Percentiles rank a stretch among this genome's conserved stretches.
Evolutionary conservation across 2,329 filamentous ascomycete genomes (phyloP).

Genomic region (Xylaria multiplex): DNA sequence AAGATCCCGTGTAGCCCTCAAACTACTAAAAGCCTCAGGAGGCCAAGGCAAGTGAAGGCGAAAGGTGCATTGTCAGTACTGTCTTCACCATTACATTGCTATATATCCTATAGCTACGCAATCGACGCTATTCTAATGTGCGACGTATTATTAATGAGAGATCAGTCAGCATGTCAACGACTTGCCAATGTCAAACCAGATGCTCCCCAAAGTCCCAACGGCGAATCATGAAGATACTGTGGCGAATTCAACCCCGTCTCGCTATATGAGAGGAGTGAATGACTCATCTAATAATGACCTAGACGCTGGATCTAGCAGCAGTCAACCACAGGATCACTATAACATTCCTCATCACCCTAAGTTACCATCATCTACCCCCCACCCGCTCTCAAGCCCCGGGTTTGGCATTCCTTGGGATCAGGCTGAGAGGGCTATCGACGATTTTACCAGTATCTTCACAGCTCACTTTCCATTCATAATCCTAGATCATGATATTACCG

Average conservation of each 20-base stretch:
- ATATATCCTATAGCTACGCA: neutral
- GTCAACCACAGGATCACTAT: neutral
- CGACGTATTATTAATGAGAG: neutral
- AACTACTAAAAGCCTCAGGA: conserved; percentile 46
- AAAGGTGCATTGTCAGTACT: conserved; percentile 38
- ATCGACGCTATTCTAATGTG: neutral
- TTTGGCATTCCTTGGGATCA: conserved; percentile 55
- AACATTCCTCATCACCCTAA: conserved; percentile 12
- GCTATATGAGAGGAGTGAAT: neutral
- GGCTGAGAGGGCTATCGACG: conserved; percentile 49
- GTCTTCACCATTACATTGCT: neutral
- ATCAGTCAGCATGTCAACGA: conserved; percentile 5
- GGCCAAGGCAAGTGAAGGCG: conserved; percentile 45
- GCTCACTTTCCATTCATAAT: conserved; percentile 54
- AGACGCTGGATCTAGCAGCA: neutral
- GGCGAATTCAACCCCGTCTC: neutral
- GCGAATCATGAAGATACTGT: neutral
- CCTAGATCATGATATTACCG: conserved; percentile 46
- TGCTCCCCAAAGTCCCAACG: neutral
- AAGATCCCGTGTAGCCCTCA: conserved; percentile 43
- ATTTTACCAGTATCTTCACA: conserved; percentile 50
- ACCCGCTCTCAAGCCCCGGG: conserved; percentile 39
- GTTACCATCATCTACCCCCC: neutral
- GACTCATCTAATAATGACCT: neutral
- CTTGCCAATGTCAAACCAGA: neutral